These are phyloP conservation scores for Botryosphaeria dothidea DNA, from an alignment of 2,329 filamentous ascomycete genomes.

Conservation along the genomic window DNA sequence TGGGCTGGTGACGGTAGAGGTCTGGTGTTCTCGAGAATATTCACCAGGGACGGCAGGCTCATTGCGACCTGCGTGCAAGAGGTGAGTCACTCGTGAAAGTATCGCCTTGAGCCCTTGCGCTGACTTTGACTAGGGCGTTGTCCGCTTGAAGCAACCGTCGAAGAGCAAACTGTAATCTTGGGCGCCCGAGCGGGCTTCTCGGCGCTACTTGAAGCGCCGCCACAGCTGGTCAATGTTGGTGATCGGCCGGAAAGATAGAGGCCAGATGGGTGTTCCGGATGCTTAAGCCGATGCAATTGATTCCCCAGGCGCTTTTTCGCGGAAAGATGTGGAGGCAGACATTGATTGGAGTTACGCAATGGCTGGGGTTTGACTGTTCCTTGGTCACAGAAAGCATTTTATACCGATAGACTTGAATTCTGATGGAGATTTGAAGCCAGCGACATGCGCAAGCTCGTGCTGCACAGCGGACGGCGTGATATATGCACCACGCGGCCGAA, in stretches of 20 bases:
- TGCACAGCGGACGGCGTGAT: not conserved
- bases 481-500: too few relatives aligned
- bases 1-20: slow-evolving; percentile 79
- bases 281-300: not conserved
- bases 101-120: slow-evolving; percentile 5
- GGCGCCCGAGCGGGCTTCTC: not conserved
- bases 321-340: slow-evolving; percentile 7
- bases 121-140: slow-evolving; percentile 48
- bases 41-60: slow-evolving; percentile 67
- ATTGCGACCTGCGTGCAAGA: slow-evolving; percentile 81
- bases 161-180: slow-evolving; percentile 24
- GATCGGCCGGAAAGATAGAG: not conserved
- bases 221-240: not conserved
- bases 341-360: not conserved
- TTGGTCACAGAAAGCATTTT: not conserved
- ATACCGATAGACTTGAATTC: slow-evolving; percentile 1
- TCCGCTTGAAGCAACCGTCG: slow-evolving; percentile 48
- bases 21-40: slow-evolving; percentile 74
- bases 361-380: not conserved
- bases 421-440: not conserved
- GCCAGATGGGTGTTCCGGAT: not conserved
- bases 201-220: slow-evolving; percentile 5
- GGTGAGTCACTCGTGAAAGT: slow-evolving; percentile 42
- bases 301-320: not conserved
- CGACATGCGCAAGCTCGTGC: too few relatives aligned